phyloP scores from a whole-genome alignment of 441 rosid species.

The Populus hybrid region DNA sequence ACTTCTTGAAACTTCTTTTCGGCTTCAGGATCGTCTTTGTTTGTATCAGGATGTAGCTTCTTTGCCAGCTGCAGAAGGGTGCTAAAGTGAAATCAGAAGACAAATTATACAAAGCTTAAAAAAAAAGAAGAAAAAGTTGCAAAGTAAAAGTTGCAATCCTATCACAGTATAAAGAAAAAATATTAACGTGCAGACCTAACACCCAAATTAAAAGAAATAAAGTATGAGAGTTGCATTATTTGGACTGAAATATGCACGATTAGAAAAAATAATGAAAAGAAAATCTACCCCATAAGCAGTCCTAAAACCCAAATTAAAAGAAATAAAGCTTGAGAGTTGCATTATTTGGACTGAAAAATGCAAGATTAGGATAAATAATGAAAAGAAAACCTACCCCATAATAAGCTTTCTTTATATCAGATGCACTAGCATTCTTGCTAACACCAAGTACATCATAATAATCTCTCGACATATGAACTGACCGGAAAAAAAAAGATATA shows the following conservation, averaged over 20 bases:
- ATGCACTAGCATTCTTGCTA: slow-evolving; percentile 66
- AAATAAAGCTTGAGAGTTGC: neutral
- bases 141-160: neutral
- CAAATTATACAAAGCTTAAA: neutral
- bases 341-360: neutral
- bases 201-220: neutral
- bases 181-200: neutral
- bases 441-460: slow-evolving; percentile 86
- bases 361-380: neutral
- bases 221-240: neutral
- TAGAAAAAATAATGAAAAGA: neutral
- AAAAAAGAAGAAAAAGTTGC: neutral
- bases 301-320: no score
- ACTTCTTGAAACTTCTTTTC: slow-evolving; percentile 96
- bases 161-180: neutral
- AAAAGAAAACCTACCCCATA: slow-evolving; percentile 55
- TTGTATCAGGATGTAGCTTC: slow-evolving; percentile 92
- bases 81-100: slow-evolving; percentile 8
- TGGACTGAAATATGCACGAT: neutral
- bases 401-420: slow-evolving; percentile 94
- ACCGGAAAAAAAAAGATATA: slow-evolving; percentile 14
- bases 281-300: slow-evolving; percentile 53
- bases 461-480: slow-evolving; percentile 59
- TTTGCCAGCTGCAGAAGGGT: slow-evolving; percentile 70
- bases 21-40: slow-evolving; percentile 97